These are phyloP conservation scores for Fusarium multiceps DNA, from an alignment of 2,329 filamentous ascomycete species.

Conservation along the genomic window DNA sequence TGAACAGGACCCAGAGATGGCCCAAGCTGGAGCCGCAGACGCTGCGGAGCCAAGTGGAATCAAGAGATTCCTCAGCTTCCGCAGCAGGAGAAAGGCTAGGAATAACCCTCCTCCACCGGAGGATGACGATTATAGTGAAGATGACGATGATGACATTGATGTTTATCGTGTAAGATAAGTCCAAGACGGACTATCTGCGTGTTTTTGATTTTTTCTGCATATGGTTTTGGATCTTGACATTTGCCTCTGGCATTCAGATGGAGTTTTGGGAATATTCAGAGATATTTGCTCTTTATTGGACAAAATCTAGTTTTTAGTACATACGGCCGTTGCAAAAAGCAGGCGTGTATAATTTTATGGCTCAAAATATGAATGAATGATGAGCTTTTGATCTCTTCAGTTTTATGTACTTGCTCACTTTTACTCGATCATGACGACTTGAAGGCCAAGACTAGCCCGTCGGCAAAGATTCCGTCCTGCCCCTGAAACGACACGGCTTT, in stretches of 20 bases:
- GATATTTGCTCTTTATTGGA: constrained; percentile 10
- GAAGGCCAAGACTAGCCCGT: constrained; percentile 3
- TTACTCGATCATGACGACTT: neutral
- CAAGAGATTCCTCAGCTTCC: constrained; percentile 60
- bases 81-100: constrained; percentile 49
- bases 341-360: constrained; percentile 22
- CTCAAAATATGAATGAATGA: constrained; percentile 17
- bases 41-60: constrained; percentile 52
- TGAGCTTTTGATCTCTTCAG: constrained; percentile 2
- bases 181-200: constrained; percentile 10
- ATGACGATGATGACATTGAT: constrained; percentile 41
- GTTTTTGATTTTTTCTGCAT: constrained; percentile 8
- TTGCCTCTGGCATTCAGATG: constrained; percentile 23
- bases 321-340: constrained; percentile 12
- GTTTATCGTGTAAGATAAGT: constrained; percentile 37
- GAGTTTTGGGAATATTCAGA: constrained; percentile 12
- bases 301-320: constrained; percentile 18
- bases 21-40: constrained; percentile 20
- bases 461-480: constrained; percentile 6
- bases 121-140: constrained; percentile 46
- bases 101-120: constrained; percentile 38
- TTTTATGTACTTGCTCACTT: neutral
- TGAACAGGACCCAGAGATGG: constrained; percentile 22
- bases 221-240: constrained; percentile 19
- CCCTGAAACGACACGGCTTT: constrained; percentile 28